Evolutionary conservation across 305 asterid species (phyloP).

Genomic region (Fraxinus ornus): DNA sequence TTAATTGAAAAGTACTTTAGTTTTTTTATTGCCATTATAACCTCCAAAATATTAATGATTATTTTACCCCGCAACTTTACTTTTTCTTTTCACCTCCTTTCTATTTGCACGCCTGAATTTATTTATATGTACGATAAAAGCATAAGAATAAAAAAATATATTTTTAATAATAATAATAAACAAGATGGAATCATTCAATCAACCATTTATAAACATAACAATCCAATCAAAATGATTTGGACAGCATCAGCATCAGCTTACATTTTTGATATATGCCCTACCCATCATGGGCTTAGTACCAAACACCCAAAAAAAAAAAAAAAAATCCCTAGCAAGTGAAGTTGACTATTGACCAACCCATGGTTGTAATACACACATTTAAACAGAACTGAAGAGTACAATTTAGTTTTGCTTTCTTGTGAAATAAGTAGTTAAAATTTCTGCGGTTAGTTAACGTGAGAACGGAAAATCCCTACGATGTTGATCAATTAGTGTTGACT

Average conservation of each 20-base stretch:
- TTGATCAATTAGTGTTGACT: not conserved
- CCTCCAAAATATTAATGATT: not conserved
- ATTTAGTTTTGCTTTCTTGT: not conserved
- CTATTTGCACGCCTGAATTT: not conserved
- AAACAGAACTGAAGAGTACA: not conserved
- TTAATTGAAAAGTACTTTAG: not conserved
- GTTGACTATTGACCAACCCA: not conserved
- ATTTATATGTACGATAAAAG: not conserved
- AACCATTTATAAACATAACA: not conserved
- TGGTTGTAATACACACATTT: not conserved
- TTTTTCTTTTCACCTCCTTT: not conserved
- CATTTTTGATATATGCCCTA: constrained; percentile 27
- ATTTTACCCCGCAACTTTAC: not conserved
- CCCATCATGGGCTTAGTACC: constrained; percentile 26
- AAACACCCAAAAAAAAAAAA: not conserved
- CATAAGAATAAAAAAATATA: not conserved
- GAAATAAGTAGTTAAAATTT: constrained; percentile 17
- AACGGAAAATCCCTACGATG: not conserved
- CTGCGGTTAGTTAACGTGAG: constrained; percentile 5
- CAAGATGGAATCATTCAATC: not conserved
- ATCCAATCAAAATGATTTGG: not conserved
- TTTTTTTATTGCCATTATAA: not conserved
- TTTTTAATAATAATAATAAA: not conserved
- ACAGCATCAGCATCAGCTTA: no score
- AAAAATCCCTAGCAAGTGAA: constrained; percentile 17